Evolutionary conservation across 2,329 filamentous ascomycete species (phyloP).

Genomic region (Colletotrichum zoysiae): DNA sequence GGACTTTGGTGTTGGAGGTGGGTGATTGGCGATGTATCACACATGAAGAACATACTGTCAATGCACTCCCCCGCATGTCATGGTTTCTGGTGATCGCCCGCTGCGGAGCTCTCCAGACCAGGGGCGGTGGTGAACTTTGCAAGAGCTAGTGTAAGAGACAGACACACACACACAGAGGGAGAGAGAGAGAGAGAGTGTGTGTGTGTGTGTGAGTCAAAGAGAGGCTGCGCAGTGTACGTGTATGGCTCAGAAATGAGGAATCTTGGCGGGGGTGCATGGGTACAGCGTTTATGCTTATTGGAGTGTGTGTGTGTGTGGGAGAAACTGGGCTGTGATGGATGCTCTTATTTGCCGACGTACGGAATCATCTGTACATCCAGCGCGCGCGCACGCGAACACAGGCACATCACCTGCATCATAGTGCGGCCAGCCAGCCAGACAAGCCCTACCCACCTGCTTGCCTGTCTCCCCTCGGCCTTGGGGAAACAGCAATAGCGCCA

Average conservation of each 20-base stretch:
- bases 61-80: neutral
- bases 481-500: slow-evolving; percentile 6
- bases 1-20: neutral
- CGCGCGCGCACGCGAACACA: no score
- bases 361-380: neutral
- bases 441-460: neutral
- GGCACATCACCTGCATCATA: neutral
- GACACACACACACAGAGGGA: no score
- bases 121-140: neutral
- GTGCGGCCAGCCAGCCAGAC: slow-evolving; percentile 1
- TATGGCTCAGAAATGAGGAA: slow-evolving; percentile 3
- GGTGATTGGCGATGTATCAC: neutral
- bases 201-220: no score
- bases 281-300: slow-evolving; percentile 26
- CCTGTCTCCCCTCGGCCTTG: neutral
- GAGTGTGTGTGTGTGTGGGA: slow-evolving; percentile 26
- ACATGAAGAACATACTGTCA: neutral
- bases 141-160: neutral
- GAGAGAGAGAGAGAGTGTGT: neutral
- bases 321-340: neutral
- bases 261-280: neutral
- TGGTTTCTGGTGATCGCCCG: neutral
- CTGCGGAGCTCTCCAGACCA: neutral
- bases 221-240: slow-evolving; percentile 14
- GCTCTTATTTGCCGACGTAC: neutral